These are phyloP conservation scores for Hypoxylon sp. DNA, from an alignment of 2,329 filamentous ascomycete species.

Conservation along the genomic window DNA sequence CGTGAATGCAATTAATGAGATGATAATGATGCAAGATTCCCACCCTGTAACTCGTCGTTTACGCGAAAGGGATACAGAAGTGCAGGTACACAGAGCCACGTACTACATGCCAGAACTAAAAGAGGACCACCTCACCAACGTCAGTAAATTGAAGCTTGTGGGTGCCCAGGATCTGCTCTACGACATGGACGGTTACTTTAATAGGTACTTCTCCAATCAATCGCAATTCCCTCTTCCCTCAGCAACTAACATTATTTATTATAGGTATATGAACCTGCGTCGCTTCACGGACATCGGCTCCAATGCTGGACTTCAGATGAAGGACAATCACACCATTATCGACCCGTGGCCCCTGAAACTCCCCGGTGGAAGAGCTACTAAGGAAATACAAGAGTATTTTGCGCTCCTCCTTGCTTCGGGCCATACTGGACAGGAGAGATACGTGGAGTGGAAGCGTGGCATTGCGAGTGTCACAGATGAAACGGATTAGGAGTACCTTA, in stretches of 20 bases:
- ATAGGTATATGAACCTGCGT: constrained; percentile 25
- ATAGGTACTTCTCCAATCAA: constrained; percentile 13
- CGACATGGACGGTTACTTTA: constrained; percentile 35
- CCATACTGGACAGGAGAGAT: constrained; percentile 40
- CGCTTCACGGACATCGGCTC: constrained; percentile 8
- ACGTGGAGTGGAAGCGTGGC: constrained; percentile 41
- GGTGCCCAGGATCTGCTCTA: not conserved
- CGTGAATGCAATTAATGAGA: constrained; percentile 18
- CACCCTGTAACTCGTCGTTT: not conserved
- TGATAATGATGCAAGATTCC: not conserved
- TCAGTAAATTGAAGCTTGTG: not conserved
- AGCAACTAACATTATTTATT: not conserved
- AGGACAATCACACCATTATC: constrained; percentile 36
- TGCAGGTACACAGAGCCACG: not conserved
- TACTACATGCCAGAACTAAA: constrained; percentile 10
- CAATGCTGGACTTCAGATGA: constrained; percentile 32
- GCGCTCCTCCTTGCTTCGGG: constrained; percentile 19
- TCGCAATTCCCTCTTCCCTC: not conserved
- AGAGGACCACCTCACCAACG: not conserved
- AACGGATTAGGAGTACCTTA: not conserved
- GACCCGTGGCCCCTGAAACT: constrained; percentile 37
- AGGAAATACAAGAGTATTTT: constrained; percentile 31
- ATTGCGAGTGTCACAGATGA: not conserved
- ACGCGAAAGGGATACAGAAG: too few species aligned
- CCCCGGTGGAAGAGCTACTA: not conserved